These are phyloP conservation scores for Fraxinus sp. DNA, from an alignment of 305 asterid species.

Conservation along the genomic window DNA sequence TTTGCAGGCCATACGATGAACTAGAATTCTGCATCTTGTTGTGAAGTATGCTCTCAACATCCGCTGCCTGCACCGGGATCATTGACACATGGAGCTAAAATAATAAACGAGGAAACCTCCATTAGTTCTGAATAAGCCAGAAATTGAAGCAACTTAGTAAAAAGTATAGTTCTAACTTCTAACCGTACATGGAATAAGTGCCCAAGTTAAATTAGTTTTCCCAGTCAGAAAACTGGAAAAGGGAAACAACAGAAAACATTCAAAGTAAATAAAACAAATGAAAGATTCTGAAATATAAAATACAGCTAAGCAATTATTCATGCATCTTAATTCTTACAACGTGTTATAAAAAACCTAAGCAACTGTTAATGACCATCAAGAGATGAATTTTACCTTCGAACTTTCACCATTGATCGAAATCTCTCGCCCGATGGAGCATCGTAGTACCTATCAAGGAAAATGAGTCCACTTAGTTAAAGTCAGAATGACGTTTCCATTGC, in stretches of 20 bases:
- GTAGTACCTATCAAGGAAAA: slow-evolving; percentile 54
- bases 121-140: not conserved
- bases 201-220: not conserved
- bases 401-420: slow-evolving; percentile 62
- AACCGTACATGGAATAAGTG: not conserved
- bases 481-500: slow-evolving; percentile 1
- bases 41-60: not conserved
- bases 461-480: not conserved
- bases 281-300: not conserved
- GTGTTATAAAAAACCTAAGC: not conserved
- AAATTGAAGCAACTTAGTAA: not conserved
- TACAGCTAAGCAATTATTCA: not conserved
- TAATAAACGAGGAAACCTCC: not conserved
- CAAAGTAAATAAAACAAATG: slow-evolving; percentile 17
- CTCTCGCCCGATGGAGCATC: slow-evolving; percentile 61
- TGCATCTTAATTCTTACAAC: not conserved
- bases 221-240: slow-evolving; percentile 48
- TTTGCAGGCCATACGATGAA: not conserved
- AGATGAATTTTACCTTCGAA: slow-evolving; percentile 43
- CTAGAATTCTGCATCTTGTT: not conserved
- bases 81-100: not conserved
- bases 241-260: slow-evolving; percentile 20
- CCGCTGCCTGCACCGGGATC: not conserved
- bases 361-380: not conserved
- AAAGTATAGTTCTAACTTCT: not conserved